phyloP scores from a whole-genome alignment of 1,139 yeast genomes.

The Taphrina wiesneri region DNA sequence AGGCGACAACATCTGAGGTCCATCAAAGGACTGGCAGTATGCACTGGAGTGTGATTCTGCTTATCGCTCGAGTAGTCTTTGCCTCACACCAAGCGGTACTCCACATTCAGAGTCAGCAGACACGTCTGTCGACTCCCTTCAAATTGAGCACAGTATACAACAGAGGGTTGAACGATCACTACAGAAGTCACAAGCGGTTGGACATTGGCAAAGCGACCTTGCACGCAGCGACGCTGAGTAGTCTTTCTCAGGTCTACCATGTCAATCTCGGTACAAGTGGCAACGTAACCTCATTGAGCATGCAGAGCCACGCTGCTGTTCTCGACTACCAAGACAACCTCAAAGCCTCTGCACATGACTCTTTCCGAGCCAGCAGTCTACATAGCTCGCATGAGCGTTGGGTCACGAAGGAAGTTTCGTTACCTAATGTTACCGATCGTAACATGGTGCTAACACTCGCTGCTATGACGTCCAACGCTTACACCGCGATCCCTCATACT shows the following conservation, averaged over 20 bases:
- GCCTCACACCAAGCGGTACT: slow-evolving; percentile 3
- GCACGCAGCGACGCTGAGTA: background rate
- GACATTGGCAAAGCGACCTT: background rate
- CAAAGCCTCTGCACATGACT: background rate
- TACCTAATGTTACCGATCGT: slow-evolving; percentile 75
- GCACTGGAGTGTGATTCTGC: background rate
- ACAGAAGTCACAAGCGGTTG: slow-evolving; percentile 20
- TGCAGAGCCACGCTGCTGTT: background rate
- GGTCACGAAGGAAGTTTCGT: background rate
- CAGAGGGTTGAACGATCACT: slow-evolving; percentile 17
- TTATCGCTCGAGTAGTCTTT: background rate
- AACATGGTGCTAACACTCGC: slow-evolving; percentile 76
- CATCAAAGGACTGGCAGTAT: background rate
- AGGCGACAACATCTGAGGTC: background rate
- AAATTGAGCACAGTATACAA: slow-evolving; percentile 4
- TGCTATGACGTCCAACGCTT: slow-evolving; percentile 86
- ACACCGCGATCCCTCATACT: slow-evolving; percentile 70
- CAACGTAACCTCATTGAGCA: background rate
- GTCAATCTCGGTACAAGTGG: slow-evolving; percentile 4
- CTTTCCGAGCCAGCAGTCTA: background rate
- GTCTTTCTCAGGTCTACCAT: background rate
- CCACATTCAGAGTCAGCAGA: background rate
- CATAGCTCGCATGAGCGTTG: background rate
- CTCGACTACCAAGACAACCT: background rate
- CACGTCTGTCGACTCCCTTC: background rate